Evolutionary conservation across 2,329 filamentous ascomycete genomes (phyloP).

Genomic region (Aspergillus amoenus): DNA sequence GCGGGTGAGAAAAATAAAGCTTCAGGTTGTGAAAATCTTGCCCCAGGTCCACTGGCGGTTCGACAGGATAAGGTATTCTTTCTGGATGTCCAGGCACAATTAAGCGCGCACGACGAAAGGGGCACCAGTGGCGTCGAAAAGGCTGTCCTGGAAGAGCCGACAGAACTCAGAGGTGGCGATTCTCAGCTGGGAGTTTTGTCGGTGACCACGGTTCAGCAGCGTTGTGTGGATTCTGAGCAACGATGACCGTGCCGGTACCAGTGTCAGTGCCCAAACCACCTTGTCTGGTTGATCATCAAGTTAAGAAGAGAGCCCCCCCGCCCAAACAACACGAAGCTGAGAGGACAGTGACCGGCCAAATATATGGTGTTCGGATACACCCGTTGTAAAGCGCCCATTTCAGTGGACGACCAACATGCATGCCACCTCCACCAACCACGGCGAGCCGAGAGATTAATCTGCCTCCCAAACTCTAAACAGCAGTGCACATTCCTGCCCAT

Average conservation of each 20-base stretch:
- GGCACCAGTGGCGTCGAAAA: not conserved
- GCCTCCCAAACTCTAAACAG: not conserved
- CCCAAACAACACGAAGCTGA: not conserved
- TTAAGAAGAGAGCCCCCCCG: not conserved
- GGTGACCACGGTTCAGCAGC: no score
- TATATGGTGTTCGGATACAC: not conserved
- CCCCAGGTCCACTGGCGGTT: slow-evolving; percentile 5
- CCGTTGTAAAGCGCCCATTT: not conserved
- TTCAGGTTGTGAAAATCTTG: not conserved
- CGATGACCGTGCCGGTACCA: not conserved
- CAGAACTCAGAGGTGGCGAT: slow-evolving; percentile 3
- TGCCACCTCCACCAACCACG: not conserved
- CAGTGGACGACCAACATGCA: not conserved
- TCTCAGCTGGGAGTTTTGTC: not conserved
- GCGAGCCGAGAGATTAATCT: not conserved
- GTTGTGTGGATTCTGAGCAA: not conserved
- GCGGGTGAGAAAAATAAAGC: not conserved
- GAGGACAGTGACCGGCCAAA: not conserved
- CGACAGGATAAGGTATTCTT: not conserved
- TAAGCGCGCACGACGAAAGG: not conserved
- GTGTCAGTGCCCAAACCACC: not conserved
- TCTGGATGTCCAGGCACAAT: slow-evolving; percentile 9
- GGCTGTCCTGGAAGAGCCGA: not conserved
- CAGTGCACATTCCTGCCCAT: not conserved
- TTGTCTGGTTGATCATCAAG: not conserved